Conservation (phyloP, 1,284 basidiomycete genomes). For the Malassezia equina region DNA sequence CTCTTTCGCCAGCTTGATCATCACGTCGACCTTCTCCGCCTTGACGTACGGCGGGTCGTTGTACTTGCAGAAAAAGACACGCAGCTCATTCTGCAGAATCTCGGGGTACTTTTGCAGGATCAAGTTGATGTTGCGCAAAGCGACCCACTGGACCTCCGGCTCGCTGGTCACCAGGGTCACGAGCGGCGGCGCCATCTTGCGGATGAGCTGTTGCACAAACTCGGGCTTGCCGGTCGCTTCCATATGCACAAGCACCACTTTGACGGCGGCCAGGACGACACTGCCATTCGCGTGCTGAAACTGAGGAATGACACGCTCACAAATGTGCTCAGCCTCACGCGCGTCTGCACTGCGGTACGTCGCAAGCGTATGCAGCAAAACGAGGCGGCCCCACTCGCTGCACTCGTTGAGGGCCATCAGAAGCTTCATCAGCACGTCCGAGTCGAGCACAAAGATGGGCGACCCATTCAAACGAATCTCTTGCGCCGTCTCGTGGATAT, state of each 20-base stretch:
- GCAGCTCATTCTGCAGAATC: slow-evolving; percentile 84
- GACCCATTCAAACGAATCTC: slow-evolving; percentile 24
- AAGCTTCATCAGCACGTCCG: slow-evolving; percentile 71
- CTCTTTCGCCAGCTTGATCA: slow-evolving; percentile 84
- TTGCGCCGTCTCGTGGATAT: slow-evolving; percentile 62
- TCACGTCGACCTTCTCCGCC: slow-evolving; percentile 94
- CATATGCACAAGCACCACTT: slow-evolving; percentile 74
- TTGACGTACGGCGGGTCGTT: slow-evolving; percentile 98
- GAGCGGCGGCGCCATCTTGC: slow-evolving; percentile 95
- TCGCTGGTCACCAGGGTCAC: slow-evolving; percentile 57
- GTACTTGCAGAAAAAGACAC: slow-evolving; percentile 99
- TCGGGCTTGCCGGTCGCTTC: slow-evolving; percentile 59
- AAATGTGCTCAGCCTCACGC: slow-evolving; percentile 94
- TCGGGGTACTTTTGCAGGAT: slow-evolving; percentile 84
- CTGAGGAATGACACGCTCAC: slow-evolving; percentile 93
- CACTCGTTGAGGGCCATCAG: slow-evolving; percentile 94
- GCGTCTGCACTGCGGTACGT: slow-evolving; percentile 68
- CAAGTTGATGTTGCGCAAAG: slow-evolving; percentile 88
- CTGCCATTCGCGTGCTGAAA: slow-evolving; percentile 94
- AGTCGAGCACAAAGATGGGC: slow-evolving; percentile 71
- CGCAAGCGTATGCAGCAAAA: slow-evolving; percentile 74
- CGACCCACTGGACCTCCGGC: slow-evolving; percentile 82
- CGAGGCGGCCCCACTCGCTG: slow-evolving; percentile 95
- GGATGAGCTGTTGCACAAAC: slow-evolving; percentile 71
- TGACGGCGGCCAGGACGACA: slow-evolving; percentile 87